phyloP scores from a whole-genome alignment of 2,329 filamentous ascomycete species.

The Dactylella cylindrospora region DNA sequence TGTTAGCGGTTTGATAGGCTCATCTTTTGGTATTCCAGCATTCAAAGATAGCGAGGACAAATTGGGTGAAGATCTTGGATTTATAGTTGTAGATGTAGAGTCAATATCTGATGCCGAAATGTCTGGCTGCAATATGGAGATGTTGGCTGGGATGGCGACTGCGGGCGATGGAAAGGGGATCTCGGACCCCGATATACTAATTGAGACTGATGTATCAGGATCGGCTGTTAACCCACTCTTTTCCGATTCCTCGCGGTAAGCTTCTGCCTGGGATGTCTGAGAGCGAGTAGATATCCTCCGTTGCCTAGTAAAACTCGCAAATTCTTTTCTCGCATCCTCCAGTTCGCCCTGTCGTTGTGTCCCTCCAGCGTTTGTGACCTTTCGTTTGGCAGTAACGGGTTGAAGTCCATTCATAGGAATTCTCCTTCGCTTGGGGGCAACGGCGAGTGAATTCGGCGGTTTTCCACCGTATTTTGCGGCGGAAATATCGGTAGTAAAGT shows the following conservation, averaged over 20 bases:
- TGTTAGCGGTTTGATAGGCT: neutral
- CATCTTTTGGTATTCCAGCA: neutral
- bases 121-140: constrained; percentile 21
- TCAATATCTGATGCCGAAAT: constrained; percentile 29
- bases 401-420: constrained; percentile 18
- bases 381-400: neutral
- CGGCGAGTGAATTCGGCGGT: constrained; percentile 17
- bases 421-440: constrained; percentile 25
- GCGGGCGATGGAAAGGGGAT: neutral
- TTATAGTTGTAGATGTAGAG: constrained; percentile 30
- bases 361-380: too few relatives aligned
- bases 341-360: too few relatives aligned
- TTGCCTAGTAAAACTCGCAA: too few relatives aligned
- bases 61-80: constrained; percentile 30
- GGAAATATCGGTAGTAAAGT: constrained; percentile 6
- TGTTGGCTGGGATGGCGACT: constrained; percentile 15
- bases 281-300: constrained; percentile 28
- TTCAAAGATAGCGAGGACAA: constrained; percentile 14
- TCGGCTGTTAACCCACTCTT: too few relatives aligned
- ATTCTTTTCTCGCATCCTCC: too few relatives aligned
- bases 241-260: too few relatives aligned
- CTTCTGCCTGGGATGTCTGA: neutral
- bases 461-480: neutral
- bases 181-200: too few relatives aligned
- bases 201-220: neutral